phyloP scores from a whole-genome alignment of 2,329 filamentous ascomycete genomes.

The Apiospora saccharicola region DNA sequence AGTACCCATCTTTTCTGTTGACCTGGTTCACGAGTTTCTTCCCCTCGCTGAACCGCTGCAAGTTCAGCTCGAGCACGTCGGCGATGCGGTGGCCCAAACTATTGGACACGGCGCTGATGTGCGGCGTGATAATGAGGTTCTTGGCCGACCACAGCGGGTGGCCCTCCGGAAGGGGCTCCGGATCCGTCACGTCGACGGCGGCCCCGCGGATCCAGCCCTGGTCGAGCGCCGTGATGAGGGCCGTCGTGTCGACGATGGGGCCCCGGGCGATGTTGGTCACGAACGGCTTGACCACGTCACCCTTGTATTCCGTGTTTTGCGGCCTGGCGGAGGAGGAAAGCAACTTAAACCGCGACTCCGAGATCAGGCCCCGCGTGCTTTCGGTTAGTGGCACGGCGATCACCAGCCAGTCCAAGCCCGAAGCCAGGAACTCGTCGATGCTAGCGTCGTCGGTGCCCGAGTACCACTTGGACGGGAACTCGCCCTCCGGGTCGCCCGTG shows the following conservation, averaged over 20 bases:
- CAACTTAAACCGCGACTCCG: constrained; percentile 47
- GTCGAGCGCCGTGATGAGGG: constrained; percentile 62
- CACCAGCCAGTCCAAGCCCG: constrained; percentile 52
- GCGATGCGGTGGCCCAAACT: constrained; percentile 38
- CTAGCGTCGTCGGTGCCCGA: constrained; percentile 43
- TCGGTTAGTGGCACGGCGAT: constrained; percentile 50
- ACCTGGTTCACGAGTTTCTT: constrained; percentile 42
- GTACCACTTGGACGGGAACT: constrained; percentile 51
- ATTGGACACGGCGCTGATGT: constrained; percentile 41
- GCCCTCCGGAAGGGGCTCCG: constrained; percentile 69
- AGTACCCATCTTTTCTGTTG: constrained; percentile 42
- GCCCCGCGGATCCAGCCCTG: constrained; percentile 56
- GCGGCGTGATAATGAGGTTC: constrained; percentile 63
- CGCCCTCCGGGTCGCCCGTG: constrained; percentile 56
- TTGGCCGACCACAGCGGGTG: constrained; percentile 69
- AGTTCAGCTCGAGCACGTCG: constrained; percentile 39
- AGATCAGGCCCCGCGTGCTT: constrained; percentile 50
- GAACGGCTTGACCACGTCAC: constrained; percentile 43
- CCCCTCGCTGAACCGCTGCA: constrained; percentile 38
- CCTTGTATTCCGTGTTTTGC: constrained; percentile 42
- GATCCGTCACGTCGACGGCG: constrained; percentile 74
- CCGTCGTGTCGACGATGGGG: constrained; percentile 47
- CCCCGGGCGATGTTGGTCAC: constrained; percentile 71
- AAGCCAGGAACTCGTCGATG: constrained; percentile 50
- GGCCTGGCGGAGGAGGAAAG: constrained; percentile 35